Conservation (phyloP, 1,284 basidiomycete genomes). For the Sanghuangporus baumii region DNA sequence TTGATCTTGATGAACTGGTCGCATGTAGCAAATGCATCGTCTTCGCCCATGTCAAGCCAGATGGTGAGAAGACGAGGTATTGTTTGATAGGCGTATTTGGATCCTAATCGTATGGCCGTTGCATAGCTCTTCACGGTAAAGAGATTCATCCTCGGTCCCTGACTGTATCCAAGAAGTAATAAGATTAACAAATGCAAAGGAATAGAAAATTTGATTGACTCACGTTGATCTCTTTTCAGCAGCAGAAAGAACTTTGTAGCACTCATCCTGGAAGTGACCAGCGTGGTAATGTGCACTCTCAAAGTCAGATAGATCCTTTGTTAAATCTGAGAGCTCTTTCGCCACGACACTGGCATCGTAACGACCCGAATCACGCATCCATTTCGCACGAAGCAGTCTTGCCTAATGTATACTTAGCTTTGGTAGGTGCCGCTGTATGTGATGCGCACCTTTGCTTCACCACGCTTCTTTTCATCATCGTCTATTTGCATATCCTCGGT, state of each 20-base stretch:
- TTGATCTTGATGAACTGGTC: constrained; percentile 55
- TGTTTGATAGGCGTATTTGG: constrained; percentile 96
- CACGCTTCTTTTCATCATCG: constrained; percentile 41
- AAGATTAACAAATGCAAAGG: neutral
- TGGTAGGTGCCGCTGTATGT: constrained; percentile 4
- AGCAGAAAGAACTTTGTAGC: constrained; percentile 48
- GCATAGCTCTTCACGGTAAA: constrained; percentile 68
- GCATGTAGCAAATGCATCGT: constrained; percentile 29
- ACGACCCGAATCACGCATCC: constrained; percentile 90
- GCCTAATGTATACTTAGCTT: constrained; percentile 46
- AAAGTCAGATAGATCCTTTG: constrained; percentile 57
- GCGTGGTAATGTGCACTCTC: constrained; percentile 85
- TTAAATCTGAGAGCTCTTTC: constrained; percentile 52
- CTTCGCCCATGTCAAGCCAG: constrained; percentile 92
- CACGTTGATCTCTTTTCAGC: constrained; percentile 50
- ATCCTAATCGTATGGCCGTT: constrained; percentile 76
- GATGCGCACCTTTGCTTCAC: constrained; percentile 68
- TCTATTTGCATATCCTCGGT: constrained; percentile 35
- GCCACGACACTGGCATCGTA: constrained; percentile 68
- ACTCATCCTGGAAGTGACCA: constrained; percentile 83
- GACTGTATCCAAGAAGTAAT: constrained; percentile 24
- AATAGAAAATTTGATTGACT: constrained; percentile 25
- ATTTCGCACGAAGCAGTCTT: constrained; percentile 82
- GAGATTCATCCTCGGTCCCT: constrained; percentile 53
- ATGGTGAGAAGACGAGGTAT: constrained; percentile 92